Evolutionary conservation across 1,284 basidiomycete species (phyloP), one percentile per base, ranked within the genome.

Genomic region (Apiotrichum akiyoshidainum): DNA sequence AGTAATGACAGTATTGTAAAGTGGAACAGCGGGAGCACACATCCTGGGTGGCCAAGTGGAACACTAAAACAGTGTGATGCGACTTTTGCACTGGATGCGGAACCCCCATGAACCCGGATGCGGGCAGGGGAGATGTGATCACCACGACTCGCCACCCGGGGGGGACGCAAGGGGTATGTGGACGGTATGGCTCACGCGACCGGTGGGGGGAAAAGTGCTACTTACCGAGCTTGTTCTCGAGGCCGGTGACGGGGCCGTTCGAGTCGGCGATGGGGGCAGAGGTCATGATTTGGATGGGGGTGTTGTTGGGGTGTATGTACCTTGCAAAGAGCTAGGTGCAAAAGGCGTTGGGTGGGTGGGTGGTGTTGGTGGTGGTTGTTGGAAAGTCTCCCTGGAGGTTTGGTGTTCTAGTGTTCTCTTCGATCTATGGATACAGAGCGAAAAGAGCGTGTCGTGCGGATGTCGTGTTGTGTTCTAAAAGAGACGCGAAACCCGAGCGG

Each of bases 171-270:
- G 26, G 26, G 3, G 26, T 31, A 31, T 31, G 26, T 31, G 26
- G 26, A 9, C n/a, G n/a, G 7, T 48, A n/a, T 35, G 6, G 33
- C 46, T 63, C 61, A 63, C 58, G 46, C 58, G 61, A 63, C 61
- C 55, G 34, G 2, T 17, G 10, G 26, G 4, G 26, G 26, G 26
- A 17, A 26, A 19, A 45, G 11, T 37, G 34, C 50, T 35, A 83
- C 87, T 72, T 68, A 91, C 89, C 84, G 79, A 92, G 88, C 78
- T 86, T 85, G 75, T 83, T 82, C 84, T 93, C 91, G 74, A 93
- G 82, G 80, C 84, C 87, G 78, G 84, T 80, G 76, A 81, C 19
- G 58, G 54, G 62, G 44, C 57, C 52, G 57, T 64, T 63, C 44
- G 57, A 42, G 61, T 65, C 57, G 55, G 50, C 55, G 56, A 71